Evolutionary conservation across 2,329 filamentous ascomycete species (phyloP), one percentile per base, ranked within the genome.

Genomic region (Balansia obtecta): DNA sequence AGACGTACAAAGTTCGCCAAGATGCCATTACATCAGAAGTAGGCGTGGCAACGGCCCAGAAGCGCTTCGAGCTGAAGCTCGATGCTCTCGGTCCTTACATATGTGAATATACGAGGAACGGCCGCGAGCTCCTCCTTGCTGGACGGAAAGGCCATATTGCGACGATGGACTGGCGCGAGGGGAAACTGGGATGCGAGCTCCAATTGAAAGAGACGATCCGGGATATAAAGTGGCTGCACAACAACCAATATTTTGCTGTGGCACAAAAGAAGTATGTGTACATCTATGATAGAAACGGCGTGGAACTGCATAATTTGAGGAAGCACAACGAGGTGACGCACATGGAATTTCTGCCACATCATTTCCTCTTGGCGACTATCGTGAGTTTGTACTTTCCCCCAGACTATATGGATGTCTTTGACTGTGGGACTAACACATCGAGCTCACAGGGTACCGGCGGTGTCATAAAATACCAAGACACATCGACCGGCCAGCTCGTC

Each of bases 261-360:
- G 89, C 93, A 43, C 91, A 98, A 69, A 96, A 95, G 74, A 93
- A 91, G 69, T 85, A 93, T 58, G 87, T 93, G 56, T 98, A 95
- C 71, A 96, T 98, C 56, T 98, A 98, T 71, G 93, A 96, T 61
- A 76, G 82, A 51, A 80, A 87, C 51, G 93, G 93, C 48, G 86
- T 96, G 18, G 93, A 98, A 70, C 71, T 98, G 50, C 93, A 98
- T 66, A 90, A 87, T 63, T 70, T 98, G 62, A 83, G 83, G 67
- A 93, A 93, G 65, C 91, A 95, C 64, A 79, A 87, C 54, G 93
- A 98, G 65, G 87, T 94, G 13, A 85, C 86, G 12, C 85, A 94
- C 66, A 88, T 98, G 77, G 88, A 97, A 67, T 98, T 96, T 63
- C 72, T 97, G 13, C 91, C 91, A 0, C 97, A 96, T 64, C 93